Percentiles rank a stretch among this genome's conserved stretches.
phyloP scores from a whole-genome alignment of 2,329 filamentous ascomycete genomes.

The Zasmidium citrigriseum region DNA sequence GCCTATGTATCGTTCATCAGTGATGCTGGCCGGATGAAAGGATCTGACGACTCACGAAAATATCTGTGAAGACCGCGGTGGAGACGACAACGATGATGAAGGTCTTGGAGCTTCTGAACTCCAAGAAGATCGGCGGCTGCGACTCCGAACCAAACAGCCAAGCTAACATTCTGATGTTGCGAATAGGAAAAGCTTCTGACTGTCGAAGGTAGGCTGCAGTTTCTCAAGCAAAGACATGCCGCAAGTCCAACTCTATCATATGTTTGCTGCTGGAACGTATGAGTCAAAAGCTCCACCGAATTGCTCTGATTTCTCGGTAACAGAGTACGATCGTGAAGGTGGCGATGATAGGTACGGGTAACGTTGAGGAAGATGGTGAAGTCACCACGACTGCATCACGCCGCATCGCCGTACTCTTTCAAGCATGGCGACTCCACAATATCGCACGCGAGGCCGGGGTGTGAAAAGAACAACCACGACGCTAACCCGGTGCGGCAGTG shows the following conservation, averaged over 20 bases:
- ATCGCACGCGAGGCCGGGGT: neutral
- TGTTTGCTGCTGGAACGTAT: neutral
- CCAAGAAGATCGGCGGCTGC: constrained; percentile 32
- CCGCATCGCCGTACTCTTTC: neutral
- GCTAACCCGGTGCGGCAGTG: neutral
- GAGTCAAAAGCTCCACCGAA: neutral
- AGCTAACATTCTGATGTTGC: constrained; percentile 29
- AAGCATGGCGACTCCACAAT: neutral
- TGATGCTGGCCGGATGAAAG: neutral
- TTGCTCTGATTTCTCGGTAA: neutral
- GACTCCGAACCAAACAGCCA: constrained; percentile 33
- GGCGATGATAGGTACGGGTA: neutral
- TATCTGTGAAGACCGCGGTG: constrained; percentile 50
- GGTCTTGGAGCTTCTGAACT: constrained; percentile 34
- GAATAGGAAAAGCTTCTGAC: neutral
- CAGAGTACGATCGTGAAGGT: neutral
- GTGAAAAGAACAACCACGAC: neutral
- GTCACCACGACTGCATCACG: neutral
- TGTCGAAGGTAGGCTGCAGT: neutral
- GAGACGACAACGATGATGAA: constrained; percentile 40
- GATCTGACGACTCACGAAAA: constrained; percentile 49
- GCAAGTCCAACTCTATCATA: neutral
- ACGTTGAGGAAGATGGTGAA: neutral
- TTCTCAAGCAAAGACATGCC: neutral
- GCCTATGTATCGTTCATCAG: constrained; percentile 29